Percentiles rank a stretch among this genome's conserved stretches.
Conservation (phyloP, 1,284 basidiomycete genomes). For the Fomitopsis schrenkii region DNA sequence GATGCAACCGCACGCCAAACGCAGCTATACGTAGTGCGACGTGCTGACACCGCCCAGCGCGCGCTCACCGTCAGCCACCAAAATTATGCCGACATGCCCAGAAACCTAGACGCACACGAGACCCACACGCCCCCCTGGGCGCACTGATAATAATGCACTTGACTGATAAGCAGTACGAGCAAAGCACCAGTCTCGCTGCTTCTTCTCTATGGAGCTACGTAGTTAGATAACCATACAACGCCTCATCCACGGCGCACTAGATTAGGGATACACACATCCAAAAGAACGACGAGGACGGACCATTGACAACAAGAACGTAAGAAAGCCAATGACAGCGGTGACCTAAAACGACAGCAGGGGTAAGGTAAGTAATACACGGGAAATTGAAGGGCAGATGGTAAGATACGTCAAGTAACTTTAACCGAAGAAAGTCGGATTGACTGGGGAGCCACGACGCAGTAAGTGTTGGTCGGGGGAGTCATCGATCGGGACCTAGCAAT, state of each 20-base stretch:
- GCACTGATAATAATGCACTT: no score
- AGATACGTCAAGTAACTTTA: neutral
- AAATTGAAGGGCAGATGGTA: neutral
- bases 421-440: neutral
- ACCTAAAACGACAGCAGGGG: neutral
- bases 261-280: neutral
- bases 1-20: neutral
- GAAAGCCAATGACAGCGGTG: no score
- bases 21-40: neutral
- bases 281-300: neutral
- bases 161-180: no score
- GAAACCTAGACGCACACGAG: no score
- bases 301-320: neutral
- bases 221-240: neutral
- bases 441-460: neutral
- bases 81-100: neutral
- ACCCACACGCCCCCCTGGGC: neutral
- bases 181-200: neutral
- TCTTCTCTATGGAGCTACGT: neutral
- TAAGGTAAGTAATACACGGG: neutral
- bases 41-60: neutral
- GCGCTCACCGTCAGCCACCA: neutral
- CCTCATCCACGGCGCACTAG: neutral
- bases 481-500: no score
- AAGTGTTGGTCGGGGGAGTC: neutral